A percentile compares a stretch with the other conserved stretches of the same genome.
phyloP scores from a whole-genome alignment of 371 early-diverging fungal genomes.

The Capillidium heterosporum region DNA sequence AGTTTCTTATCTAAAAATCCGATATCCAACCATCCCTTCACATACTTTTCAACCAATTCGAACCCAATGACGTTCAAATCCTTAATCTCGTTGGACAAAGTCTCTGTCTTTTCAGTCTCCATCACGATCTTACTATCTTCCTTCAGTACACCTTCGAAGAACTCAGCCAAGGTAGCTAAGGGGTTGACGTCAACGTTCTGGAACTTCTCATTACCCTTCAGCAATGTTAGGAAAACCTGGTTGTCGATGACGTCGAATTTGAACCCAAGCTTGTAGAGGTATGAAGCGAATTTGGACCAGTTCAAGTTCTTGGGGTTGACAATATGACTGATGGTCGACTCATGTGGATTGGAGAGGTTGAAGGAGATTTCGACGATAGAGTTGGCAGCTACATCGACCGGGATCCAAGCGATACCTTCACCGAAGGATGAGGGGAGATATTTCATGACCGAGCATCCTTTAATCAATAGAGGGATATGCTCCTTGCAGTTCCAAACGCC shows the following conservation, averaged over 20 bases:
- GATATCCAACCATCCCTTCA: no score
- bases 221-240: neutral
- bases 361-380: neutral
- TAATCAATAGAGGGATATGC: conserved; percentile 14
- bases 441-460: neutral
- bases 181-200: conserved; percentile 3
- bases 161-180: conserved; percentile 1
- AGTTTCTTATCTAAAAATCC: no score
- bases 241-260: neutral
- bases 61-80: no score
- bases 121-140: no score
- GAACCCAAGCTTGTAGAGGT: neutral
- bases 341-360: neutral
- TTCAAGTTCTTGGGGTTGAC: neutral
- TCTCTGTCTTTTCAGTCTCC: no score
- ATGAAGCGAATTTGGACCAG: neutral
- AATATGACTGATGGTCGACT: neutral
- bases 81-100: no score
- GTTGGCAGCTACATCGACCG: conserved; percentile 4
- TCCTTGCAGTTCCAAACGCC: conserved; percentile 24
- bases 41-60: no score
- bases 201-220: neutral
- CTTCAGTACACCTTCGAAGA: neutral
- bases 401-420: conserved; percentile 1
- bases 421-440: neutral